Evolutionary conservation across 2,329 filamentous ascomycete genomes (phyloP), one percentile per base, ranked within the genome.

Genomic region (Colletotrichum noveboracense): DNA sequence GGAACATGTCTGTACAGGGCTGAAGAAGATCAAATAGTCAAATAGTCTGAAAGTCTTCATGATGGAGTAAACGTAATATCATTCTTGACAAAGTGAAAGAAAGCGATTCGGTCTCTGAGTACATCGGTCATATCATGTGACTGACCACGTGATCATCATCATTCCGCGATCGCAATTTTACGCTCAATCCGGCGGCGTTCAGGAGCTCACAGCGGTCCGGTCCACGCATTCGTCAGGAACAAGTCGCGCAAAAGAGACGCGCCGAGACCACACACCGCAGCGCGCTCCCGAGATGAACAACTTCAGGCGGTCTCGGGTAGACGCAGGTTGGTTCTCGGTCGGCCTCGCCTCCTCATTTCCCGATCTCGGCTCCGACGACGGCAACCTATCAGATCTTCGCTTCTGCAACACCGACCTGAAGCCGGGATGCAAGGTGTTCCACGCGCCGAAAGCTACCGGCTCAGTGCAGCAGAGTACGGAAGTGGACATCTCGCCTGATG

Each of bases 391-490:
- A 26, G 81, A 85, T 64, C 78, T 89, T n/a, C 82, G 84, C 2
- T 61, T 79, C n/a, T 90, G 87, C 77, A 77, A 80, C 24, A 75
- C 81, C 4, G 81, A 84, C n/a, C 80, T 84, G n/a, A 85, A 83
- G 30, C 87, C 88, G 0, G 88, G 88, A n/a, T 93, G 92, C 85
- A 93, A 90, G 78, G 88, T 91, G 21, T 92, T 93, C 76, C 83
- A 84, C 32, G 86, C 90, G 7, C 87, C 88, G 7, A 83, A 83
- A 56, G 81, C 82, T 13, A 83, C 87, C 68, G 82, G 78, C 21
- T 82, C 83, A 4, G 5, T 24, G 12, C n/a, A 70, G 9, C 82
- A 83, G 32, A 85, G 80, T 13, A 84, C 78, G 1, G 86, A 86
- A 71, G 79, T 88, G 5, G 76, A 83, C 0, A 74, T 86, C 5